Evolutionary conservation across 805 yeast species (phyloP), one percentile per base, ranked within the genome.

Genomic region (Saccharomycopsis amapae): DNA sequence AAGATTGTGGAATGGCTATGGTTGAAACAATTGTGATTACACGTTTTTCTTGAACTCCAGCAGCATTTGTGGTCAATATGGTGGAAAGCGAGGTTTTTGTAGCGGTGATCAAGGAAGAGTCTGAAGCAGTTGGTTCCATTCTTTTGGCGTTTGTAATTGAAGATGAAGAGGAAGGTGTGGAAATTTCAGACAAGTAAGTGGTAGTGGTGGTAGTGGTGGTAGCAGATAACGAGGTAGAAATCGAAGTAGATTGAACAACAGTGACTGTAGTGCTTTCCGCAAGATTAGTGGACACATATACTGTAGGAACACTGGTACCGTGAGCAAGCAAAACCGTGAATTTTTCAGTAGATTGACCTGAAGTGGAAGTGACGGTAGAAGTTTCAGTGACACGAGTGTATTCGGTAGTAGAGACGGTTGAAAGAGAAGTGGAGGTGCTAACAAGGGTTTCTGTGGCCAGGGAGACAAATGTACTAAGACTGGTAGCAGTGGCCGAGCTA

Each of bases 161-260:
- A 28, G n/a, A 10, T 12, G 32, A 28, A 12, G 13, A 10, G n/a
- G 10, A 12, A n/a, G n/a, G 13, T 28, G 10, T 28, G 32, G 10
- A 28, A n/a, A n/a, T n/a, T n/a, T 34, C 38, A 20, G 38, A 34
- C 38, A 34, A 34, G 17, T 34, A 34, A 15, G 38, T 34, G 15
- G 18, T 12, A 15, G 38, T 34, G 10, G 38, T 34, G 10, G 38
- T 34, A 10, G 38, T 34, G 38, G 38, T 34, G 17, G 17, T 12
- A 34, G 38, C 15, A n/a, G 18, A 2, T 12, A 34, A 20, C n/a
- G 17, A 12, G 2, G 38, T 34, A 12, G 38, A 34, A 10, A 12
- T 15, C 19, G 10, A 34, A 15, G 38, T 34, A 20, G 15, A 12
- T 22, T 34, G 12, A 20, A 12, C n/a, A 17, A 15, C 18, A 20